phyloP scores from a whole-genome alignment of 305 asterid genomes.

The Solanum hybrid region DNA sequence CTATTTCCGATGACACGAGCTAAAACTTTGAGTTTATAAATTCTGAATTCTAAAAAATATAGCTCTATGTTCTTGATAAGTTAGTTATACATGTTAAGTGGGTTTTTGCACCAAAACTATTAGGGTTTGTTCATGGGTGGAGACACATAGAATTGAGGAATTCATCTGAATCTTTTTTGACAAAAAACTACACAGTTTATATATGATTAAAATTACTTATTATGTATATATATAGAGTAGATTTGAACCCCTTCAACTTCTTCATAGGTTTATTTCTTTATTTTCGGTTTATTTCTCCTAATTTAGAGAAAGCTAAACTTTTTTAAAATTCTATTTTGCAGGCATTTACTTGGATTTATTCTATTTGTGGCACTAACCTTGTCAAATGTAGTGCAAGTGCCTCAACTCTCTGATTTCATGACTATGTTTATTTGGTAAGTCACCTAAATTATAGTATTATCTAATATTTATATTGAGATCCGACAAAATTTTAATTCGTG shows the following conservation, averaged over 20 bases:
- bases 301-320: background rate
- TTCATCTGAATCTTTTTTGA: no score
- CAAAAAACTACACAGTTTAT: no score
- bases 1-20: background rate
- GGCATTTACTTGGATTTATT: constrained; percentile 81
- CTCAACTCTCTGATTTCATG: constrained; percentile 70
- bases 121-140: background rate
- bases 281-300: background rate
- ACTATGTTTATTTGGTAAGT: constrained; percentile 61
- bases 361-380: constrained; percentile 62
- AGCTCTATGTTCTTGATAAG: background rate
- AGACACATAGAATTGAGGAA: background rate
- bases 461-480: no score
- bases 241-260: background rate
- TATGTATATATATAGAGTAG: background rate
- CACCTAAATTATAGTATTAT: background rate
- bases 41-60: background rate
- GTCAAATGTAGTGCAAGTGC: constrained; percentile 44
- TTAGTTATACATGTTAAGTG: background rate
- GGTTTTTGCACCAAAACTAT: background rate
- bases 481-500: background rate
- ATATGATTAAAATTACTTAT: background rate
- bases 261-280: background rate
- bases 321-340: constrained; percentile 17
- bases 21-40: background rate